Evolutionary conservation across 805 yeast species (phyloP).

Genomic region (Cyberlindnera maclurae): DNA sequence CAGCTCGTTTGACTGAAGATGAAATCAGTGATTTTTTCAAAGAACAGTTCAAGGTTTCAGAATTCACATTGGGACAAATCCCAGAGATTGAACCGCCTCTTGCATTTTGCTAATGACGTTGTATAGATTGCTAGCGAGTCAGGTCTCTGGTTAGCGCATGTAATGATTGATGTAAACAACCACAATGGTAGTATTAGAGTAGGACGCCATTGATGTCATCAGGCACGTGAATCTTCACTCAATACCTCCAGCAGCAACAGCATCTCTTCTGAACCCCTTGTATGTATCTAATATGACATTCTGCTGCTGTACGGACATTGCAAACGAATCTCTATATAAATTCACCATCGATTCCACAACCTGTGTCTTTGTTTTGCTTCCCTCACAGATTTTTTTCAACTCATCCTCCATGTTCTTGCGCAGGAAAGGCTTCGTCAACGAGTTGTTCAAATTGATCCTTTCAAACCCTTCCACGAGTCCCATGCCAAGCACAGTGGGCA

Average conservation of each 20-base stretch:
- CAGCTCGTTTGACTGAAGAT: slow-evolving; percentile 24
- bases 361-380: slow-evolving; percentile 41
- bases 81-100: slow-evolving; percentile 73
- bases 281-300: slow-evolving; percentile 30
- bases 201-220: no score
- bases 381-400: slow-evolving; percentile 62
- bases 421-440: slow-evolving; percentile 83
- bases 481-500: slow-evolving; percentile 81
- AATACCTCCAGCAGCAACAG: slow-evolving; percentile 6
- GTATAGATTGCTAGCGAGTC: no score
- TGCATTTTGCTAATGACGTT: slow-evolving; percentile 27
- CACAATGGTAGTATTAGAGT: no score
- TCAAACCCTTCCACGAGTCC: slow-evolving; percentile 87
- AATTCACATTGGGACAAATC: slow-evolving; percentile 52
- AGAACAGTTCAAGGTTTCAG: slow-evolving; percentile 38
- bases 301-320: slow-evolving; percentile 36
- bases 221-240: no score
- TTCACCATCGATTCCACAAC: slow-evolving; percentile 50
- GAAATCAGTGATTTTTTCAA: slow-evolving; percentile 38
- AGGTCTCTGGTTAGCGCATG: no score
- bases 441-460: slow-evolving; percentile 61
- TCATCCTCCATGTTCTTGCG: slow-evolving; percentile 68
- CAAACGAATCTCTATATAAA: slow-evolving; percentile 58
- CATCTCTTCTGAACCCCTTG: slow-evolving; percentile 12
- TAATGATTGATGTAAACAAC: neutral